phyloP scores from a whole-genome alignment of 768 basidiomycete species.

The Gymnopilus dilepis region DNA sequence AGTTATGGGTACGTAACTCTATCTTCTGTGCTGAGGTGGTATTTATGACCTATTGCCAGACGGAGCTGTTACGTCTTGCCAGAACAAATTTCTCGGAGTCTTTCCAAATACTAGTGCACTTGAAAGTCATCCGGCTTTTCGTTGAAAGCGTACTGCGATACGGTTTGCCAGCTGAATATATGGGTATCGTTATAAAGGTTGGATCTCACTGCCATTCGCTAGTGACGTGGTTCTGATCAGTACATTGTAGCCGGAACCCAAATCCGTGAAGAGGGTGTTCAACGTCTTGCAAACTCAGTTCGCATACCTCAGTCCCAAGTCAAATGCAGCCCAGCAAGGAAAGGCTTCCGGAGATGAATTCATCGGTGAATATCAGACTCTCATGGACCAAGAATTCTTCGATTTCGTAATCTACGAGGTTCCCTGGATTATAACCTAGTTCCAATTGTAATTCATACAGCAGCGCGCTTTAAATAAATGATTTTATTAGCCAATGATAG shows the following conservation, averaged over 20 bases:
- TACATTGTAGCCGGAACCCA: constrained; percentile 77
- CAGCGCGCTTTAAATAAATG: constrained; percentile 24
- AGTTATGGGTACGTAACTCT: constrained; percentile 82
- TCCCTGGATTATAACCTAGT: constrained; percentile 81
- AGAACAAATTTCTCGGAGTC: constrained; percentile 98
- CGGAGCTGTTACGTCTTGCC: constrained; percentile 87
- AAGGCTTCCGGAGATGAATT: constrained; percentile 61
- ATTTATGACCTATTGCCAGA: constrained; percentile 50
- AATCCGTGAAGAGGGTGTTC: constrained; percentile 81
- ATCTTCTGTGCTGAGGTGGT: not conserved
- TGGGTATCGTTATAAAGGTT: constrained; percentile 82
- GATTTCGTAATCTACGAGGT: constrained; percentile 96
- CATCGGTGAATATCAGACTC: constrained; percentile 86
- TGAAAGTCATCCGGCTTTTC: constrained; percentile 90
- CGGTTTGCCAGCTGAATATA: constrained; percentile 91
- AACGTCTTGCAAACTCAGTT: constrained; percentile 77
- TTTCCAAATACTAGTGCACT: constrained; percentile 90
- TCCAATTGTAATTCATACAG: constrained; percentile 17
- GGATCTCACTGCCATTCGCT: not conserved
- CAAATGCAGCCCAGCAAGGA: constrained; percentile 53
- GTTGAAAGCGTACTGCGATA: constrained; percentile 96
- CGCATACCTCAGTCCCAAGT: constrained; percentile 77
- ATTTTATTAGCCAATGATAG: constrained; percentile 65
- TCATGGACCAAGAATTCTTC: constrained; percentile 96
- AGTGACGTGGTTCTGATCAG: not conserved